Percentiles rank a stretch among this genome's conserved stretches.
These are phyloP conservation scores for Aspergillus niger DNA, from an alignment of 2,329 filamentous ascomycete genomes.

Conservation along the genomic window DNA sequence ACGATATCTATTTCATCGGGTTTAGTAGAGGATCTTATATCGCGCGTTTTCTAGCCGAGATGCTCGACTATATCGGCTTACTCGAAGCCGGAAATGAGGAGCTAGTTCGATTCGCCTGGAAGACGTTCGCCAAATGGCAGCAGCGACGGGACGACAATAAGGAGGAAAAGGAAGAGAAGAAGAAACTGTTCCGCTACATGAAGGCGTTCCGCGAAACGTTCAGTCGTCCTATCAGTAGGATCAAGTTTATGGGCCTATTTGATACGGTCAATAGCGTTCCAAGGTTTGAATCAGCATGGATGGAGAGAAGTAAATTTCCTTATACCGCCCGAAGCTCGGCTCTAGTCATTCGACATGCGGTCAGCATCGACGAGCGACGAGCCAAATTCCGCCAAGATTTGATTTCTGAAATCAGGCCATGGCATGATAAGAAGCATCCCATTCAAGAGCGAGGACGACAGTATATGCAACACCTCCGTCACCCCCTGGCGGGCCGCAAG, in stretches of 20 bases:
- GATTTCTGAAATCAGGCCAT: constrained; percentile 49
- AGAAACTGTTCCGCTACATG: constrained; percentile 71
- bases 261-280: constrained; percentile 82
- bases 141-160: constrained; percentile 30
- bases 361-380: constrained; percentile 59
- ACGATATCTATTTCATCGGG: constrained; percentile 70
- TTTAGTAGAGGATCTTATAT: constrained; percentile 74
- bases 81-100: constrained; percentile 82
- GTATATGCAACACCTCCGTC: constrained; percentile 27
- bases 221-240: constrained; percentile 69
- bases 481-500: constrained; percentile 16
- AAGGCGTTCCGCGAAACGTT: constrained; percentile 80
- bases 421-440: constrained; percentile 24
- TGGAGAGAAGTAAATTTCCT: constrained; percentile 76
- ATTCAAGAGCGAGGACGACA: constrained; percentile 25
- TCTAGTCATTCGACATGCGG: constrained; percentile 58
- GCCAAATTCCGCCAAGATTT: constrained; percentile 62
- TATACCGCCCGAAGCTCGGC: constrained; percentile 57
- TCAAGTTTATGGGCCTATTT: constrained; percentile 75
- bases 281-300: constrained; percentile 69
- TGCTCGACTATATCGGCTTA: constrained; percentile 80
- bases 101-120: constrained; percentile 82
- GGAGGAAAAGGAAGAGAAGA: constrained; percentile 30
- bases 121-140: constrained; percentile 48
- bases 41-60: constrained; percentile 75